Conservation (phyloP, 352 stramenopile species). For the Pythium angustatum region DNA sequence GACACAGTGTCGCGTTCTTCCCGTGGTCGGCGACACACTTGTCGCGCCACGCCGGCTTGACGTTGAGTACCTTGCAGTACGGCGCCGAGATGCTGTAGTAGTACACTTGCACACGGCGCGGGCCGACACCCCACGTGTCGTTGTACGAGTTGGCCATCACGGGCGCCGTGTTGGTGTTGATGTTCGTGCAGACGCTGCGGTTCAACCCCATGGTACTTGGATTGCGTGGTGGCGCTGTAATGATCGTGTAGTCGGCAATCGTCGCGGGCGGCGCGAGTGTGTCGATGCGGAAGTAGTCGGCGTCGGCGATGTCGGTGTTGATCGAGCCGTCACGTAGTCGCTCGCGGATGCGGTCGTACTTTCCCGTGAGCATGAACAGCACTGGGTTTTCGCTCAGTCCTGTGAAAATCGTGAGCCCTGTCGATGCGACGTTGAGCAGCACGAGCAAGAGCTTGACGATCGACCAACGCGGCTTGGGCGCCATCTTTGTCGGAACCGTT, state of each 20-base stretch:
- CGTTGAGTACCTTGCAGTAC: conserved; percentile 24
- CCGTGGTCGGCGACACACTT: conserved; percentile 31
- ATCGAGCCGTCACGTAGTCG: conserved; percentile 24
- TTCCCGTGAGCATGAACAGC: conserved; percentile 16
- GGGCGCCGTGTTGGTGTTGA: conserved; percentile 25
- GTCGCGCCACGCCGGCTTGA: conserved; percentile 12
- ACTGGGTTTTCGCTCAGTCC: conserved; percentile 29
- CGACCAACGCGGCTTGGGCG: background rate
- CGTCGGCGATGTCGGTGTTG: conserved; percentile 30
- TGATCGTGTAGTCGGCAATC: conserved; percentile 31
- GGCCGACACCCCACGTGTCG: conserved; percentile 35
- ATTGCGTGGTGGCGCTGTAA: conserved; percentile 27
- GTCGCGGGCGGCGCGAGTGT: conserved; percentile 30
- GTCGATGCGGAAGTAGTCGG: conserved; percentile 15
- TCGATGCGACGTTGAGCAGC: conserved; percentile 19
- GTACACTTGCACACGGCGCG: conserved; percentile 30
- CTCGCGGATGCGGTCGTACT: conserved; percentile 22
- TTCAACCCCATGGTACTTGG: conserved; percentile 27
- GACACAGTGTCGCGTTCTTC: conserved; percentile 37
- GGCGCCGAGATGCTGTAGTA: conserved; percentile 41
- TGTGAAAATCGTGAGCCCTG: conserved; percentile 26
- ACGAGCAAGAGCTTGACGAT: conserved; percentile 13
- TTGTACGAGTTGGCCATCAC: conserved; percentile 32
- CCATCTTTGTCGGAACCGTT: background rate
- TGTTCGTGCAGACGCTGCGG: conserved; percentile 28